phyloP scores from a whole-genome alignment of 768 basidiomycete genomes.

The Russula virescens region DNA sequence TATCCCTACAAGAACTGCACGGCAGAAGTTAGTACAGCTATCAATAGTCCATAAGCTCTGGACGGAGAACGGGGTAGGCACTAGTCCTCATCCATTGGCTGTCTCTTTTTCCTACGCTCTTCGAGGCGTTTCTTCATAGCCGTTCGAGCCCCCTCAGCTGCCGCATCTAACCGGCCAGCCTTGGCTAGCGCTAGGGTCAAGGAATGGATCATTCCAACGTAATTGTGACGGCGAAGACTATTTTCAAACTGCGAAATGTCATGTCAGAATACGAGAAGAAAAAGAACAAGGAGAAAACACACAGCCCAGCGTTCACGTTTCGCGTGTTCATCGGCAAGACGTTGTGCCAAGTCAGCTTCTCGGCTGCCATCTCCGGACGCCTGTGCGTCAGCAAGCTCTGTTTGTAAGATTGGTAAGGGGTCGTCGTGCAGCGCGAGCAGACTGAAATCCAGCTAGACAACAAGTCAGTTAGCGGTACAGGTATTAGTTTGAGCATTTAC shows the following conservation, averaged over 20 bases:
- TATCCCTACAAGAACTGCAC: slow-evolving; percentile 6
- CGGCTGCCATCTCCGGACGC: slow-evolving; percentile 30
- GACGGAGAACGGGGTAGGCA: background rate
- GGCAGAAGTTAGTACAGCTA: slow-evolving; percentile 1
- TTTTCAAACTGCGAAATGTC: slow-evolving; percentile 66
- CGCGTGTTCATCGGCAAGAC: slow-evolving; percentile 58
- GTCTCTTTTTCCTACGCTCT: slow-evolving; percentile 37
- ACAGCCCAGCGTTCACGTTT: slow-evolving; percentile 83
- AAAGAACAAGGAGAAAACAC: slow-evolving; percentile 31
- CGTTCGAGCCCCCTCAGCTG: slow-evolving; percentile 41
- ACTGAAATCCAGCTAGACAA: slow-evolving; percentile 78
- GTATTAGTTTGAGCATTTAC: slow-evolving; percentile 30
- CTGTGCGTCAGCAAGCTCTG: slow-evolving; percentile 48
- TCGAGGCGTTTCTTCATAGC: slow-evolving; percentile 41
- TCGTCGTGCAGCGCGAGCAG: slow-evolving; percentile 83
- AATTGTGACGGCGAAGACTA: slow-evolving; percentile 79
- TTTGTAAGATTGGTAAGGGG: slow-evolving; percentile 63
- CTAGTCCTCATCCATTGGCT: slow-evolving; percentile 42
- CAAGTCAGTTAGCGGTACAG: background rate
- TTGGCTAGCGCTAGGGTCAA: slow-evolving; percentile 70
- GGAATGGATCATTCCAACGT: slow-evolving; percentile 74
- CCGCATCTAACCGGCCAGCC: slow-evolving; percentile 52
- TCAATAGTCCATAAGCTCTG: background rate
- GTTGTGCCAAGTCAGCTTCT: slow-evolving; percentile 49
- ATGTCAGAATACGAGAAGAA: slow-evolving; percentile 1